Conservation (phyloP, 139 green algal genomes). For the Coccomyxa sp. region DNA sequence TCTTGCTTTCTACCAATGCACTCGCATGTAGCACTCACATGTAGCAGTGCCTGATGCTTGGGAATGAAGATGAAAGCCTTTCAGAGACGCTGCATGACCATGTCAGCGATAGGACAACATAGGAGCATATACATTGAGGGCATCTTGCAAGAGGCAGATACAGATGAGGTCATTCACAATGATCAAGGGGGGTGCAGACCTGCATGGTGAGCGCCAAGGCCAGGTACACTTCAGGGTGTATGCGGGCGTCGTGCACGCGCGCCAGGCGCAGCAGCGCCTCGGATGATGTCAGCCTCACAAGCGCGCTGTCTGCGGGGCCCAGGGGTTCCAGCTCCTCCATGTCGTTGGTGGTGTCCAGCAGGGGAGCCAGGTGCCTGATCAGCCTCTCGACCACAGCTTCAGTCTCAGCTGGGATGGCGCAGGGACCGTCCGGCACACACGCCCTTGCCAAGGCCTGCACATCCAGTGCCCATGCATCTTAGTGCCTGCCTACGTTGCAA, state of each 20-base stretch:
- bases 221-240: conserved; percentile 38
- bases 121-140: too few relatives aligned
- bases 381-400: conserved; percentile 18
- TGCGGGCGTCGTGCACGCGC: conserved; percentile 41
- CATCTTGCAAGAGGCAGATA: too few relatives aligned
- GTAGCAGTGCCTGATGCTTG: too few relatives aligned
- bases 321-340: conserved; percentile 9
- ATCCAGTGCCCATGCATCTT: too few relatives aligned
- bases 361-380: conserved; percentile 16
- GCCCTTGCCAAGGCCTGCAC: conserved; percentile 14
- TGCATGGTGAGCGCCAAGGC: conserved; percentile 49
- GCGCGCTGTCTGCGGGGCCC: conserved; percentile 26
- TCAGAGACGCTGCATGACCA: too few relatives aligned
- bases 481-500: too few relatives aligned
- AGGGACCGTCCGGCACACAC: neutral
- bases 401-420: neutral
- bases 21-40: too few relatives aligned
- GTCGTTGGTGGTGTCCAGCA: conserved; percentile 11
- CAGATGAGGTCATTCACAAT: neutral
- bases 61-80: too few relatives aligned
- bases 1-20: too few relatives aligned
- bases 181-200: neutral
- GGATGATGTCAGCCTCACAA: conserved; percentile 50
- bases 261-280: conserved; percentile 56
- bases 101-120: too few relatives aligned